Evolutionary conservation across 495 filamentous ascomycete species (phyloP), one percentile per base, ranked within the genome.

Genomic region (Aeminium ludgeri): DNA sequence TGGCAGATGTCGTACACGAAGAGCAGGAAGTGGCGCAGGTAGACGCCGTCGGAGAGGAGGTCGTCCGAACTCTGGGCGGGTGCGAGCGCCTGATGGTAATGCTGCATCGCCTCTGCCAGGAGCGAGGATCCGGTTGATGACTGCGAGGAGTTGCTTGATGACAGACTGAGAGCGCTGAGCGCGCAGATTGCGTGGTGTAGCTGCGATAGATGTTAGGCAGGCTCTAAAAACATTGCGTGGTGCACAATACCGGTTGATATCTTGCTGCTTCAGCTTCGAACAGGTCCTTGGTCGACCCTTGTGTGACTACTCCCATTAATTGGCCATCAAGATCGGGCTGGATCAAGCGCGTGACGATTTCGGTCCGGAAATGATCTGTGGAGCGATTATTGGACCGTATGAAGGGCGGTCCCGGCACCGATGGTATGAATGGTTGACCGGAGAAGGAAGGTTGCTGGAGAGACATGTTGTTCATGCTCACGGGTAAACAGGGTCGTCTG

Each of bases 121-220:
- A 29, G 34, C 13, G 38, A 18, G 2, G 3, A 6, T 10, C 38
- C 18, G 29, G 38, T 40, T 30, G 6, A 28, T 17, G 15, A n/a
- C n/a, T n/a, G n/a, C n/a, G n/a, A n/a, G 5, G 19, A 30, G 6
- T 43, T 61, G 47, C 62, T 62, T 49, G 65, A 64, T 12, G 65
- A 62, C 30, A 74, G 58, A 48, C 65, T 70, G 36, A 77, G 62
- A 13, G 70, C 71, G 12, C 67, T 68, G 6, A 76, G 50, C 5
- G 72, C 70, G 65, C 72, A 71, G 37, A 77, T 69, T n/a, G 70
- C 72, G 50, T 73, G 67, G 33, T 66, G 66, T 38, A 76, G 65
- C 72, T 76, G 44, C 36, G 33, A 16, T 44, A 23, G 29, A 38
- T 17, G 38, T 54, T 28, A 25, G 23, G 3, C 23, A 25, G 8